Base-by-base conservation (phyloP, 768 basidiomycete genomes). In the Rickenella mellea region DNA sequence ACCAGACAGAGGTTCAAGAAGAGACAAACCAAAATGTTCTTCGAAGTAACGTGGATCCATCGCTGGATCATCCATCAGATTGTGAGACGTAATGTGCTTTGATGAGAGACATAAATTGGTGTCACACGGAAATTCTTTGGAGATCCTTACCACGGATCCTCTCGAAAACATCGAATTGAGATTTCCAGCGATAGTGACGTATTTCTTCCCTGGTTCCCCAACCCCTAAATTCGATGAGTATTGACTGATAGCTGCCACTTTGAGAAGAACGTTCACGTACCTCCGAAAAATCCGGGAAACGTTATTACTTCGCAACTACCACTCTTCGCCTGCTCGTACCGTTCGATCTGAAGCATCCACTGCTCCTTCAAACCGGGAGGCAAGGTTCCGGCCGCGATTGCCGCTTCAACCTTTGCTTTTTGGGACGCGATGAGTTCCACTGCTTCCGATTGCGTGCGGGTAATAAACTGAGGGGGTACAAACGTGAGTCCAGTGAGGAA, bases 41-140 rank as follows among this genome's bases (percentile, higher is more conserved):
- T 65, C 67, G 41, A 70, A 65, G 46, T 66, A 68, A 37, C 58
- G 59, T 6, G 69, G 69, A 47, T 71, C 66, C 32, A 68, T 59
- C 19, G 48, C 57, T 1, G 67, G 66, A 40, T 58, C 31, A 14
- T 54, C 58, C 2, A 40, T 39, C 3, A 66, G 64, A 44, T 69
- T 58, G 17, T 49, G 50, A 17, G 55, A 62, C 25, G 38, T 52
- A 14, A 52, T 50, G 31, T 68, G 67, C 48, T 49, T 36, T 5
- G 7, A 36, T 36, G 9, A 19, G n/a, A 22, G 14, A 21, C 4
- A 19, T 19, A 24, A 45, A 12, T 10, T 26, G 14, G n/a, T 19
- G 3, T 11, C 9, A 20, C 6, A 10, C 15, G 40, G 14, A 15
- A 24, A 8, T 12, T n/a, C 39, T 17, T 19, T 9, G 22, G 1